A percentile compares a stretch with the other conserved stretches of the same genome.
Evolutionary conservation across 352 stramenopile species (phyloP).

Genomic region (Globisporangium cylindrosporum): DNA sequence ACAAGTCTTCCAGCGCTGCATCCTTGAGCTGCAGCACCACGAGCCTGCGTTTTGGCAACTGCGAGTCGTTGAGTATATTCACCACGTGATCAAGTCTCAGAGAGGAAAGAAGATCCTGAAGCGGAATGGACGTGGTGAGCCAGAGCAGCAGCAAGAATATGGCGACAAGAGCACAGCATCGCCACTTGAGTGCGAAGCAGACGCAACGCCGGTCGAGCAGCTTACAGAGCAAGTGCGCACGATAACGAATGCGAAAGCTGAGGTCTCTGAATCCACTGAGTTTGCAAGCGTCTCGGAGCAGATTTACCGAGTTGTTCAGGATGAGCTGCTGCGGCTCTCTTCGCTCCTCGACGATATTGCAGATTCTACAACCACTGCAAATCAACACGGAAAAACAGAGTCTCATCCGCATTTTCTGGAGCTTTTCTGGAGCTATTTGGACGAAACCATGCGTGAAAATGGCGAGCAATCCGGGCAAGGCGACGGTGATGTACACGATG

Average conservation of each 20-base stretch:
- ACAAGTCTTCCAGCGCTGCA: slow-evolving; percentile 26
- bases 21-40: slow-evolving; percentile 26
- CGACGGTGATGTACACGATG: not conserved
- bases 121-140: not conserved
- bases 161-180: not conserved
- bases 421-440: slow-evolving; percentile 4
- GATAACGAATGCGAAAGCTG: not conserved
- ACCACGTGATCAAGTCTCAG: slow-evolving; percentile 19
- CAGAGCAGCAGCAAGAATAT: not conserved
- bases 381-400: not conserved
- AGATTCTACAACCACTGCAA: not conserved
- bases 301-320: slow-evolving; percentile 6
- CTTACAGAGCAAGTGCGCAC: not conserved
- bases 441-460: not conserved
- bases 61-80: slow-evolving; percentile 39
- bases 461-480: not conserved
- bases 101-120: slow-evolving; percentile 1
- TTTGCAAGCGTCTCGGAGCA: slow-evolving; percentile 4
- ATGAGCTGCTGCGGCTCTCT: slow-evolving; percentile 11
- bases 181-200: not conserved
- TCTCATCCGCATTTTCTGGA: slow-evolving; percentile 9
- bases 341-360: not conserved
- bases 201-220: not conserved
- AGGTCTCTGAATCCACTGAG: not conserved
- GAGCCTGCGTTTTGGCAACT: slow-evolving; percentile 64